These are phyloP conservation scores for Leavenworthia alabamica DNA, from an alignment of 345 rosid genomes.

Conservation along the genomic window DNA sequence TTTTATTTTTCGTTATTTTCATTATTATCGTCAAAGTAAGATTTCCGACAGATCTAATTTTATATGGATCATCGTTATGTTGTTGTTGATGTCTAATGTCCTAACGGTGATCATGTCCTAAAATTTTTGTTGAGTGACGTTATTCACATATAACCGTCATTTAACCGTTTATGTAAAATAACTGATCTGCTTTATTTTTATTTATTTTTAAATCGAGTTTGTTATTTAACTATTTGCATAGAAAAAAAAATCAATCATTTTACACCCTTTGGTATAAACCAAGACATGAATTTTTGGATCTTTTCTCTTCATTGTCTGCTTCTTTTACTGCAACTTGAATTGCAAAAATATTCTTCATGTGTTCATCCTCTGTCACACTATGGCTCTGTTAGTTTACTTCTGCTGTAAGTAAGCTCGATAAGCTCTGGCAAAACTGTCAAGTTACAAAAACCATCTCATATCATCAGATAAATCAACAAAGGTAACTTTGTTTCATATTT, in stretches of 20 bases:
- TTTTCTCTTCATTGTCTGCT: neutral
- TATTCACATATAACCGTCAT: neutral
- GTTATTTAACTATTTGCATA: neutral
- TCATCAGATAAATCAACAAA: neutral
- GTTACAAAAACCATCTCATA: neutral
- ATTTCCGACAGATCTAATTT: slow-evolving; percentile 11
- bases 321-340: neutral
- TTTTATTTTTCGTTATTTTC: neutral
- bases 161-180: neutral
- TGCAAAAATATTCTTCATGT: neutral
- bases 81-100: neutral
- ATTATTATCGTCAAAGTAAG: slow-evolving; percentile 12
- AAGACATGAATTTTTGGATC: neutral
- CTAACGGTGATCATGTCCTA: slow-evolving; percentile 11
- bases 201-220: neutral
- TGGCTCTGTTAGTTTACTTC: slow-evolving; percentile 29
- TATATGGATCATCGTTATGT: slow-evolving; percentile 9
- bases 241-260: neutral
- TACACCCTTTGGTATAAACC: slow-evolving; percentile 1
- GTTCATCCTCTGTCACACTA: neutral
- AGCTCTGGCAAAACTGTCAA: slow-evolving; percentile 71
- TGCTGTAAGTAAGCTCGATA: slow-evolving; percentile 53
- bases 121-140: slow-evolving; percentile 12
- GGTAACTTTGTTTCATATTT: neutral
- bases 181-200: neutral